Evolutionary conservation across 345 rosid genomes (phyloP), one percentile per base, ranked within the genome.

Genomic region (Eucalyptus polybractea): DNA sequence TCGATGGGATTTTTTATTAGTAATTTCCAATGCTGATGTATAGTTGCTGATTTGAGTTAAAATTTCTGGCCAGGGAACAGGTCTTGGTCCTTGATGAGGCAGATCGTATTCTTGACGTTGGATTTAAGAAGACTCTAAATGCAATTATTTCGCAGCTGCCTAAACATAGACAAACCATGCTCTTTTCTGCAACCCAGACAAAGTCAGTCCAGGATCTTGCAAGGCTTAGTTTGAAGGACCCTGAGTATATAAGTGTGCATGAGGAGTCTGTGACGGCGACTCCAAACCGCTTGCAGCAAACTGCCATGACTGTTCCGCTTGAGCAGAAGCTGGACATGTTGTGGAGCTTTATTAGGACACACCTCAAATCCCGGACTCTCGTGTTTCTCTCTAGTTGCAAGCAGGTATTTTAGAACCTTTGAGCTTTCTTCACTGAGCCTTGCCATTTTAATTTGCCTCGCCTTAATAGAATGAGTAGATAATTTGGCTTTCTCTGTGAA

Each of bases 41-140:
- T 54, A 58, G 86, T 37, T 54, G 87, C 91, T 95, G 92, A 96
- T 90, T 80, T 89, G 91, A 92, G 69, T 89, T 83, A 45, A 89
- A 88, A 87, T 89, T 94, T 72, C 88, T 93, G 91, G 92, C 92
- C 89, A 86, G 91, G 86, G 90, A 94, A 93, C 95, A 97, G 99
- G 93, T 95, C 92, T 91, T 97, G 96, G 95, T 98, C 88, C 97
- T 98, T 87, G 99, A 98, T 89, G 99, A 98, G 95, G 99, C 99
- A 88, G 99, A 98, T 92, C 98, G 98, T 33, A 95, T 98, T 76
- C 99, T 98, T 90, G 99, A 98, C 88, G 93, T 95, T 90, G 97
- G 97, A 22, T 98, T 98, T 89, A 96, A 95, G 94, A 96, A 96
- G 91, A 89, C 94, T 69, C 88, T 98, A 89, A 95, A 98, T 94